Base-by-base conservation (phyloP, 2,329 filamentous ascomycete genomes). In the Colletotrichum nymphaeae region DNA sequence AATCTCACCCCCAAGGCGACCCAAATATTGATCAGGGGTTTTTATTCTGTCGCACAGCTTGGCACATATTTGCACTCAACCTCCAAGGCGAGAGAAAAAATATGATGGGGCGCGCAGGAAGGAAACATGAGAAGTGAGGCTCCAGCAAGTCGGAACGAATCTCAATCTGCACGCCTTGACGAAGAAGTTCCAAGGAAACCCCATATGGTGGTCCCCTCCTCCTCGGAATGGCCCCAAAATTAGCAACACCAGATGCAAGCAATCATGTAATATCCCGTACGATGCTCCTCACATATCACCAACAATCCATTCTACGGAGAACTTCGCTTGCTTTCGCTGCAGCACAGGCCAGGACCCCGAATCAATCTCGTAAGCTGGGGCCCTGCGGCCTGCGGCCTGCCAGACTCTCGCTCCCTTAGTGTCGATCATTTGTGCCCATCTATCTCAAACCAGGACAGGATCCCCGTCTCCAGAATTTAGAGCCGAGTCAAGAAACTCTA, bases 391-490 rank as follows among this genome's bases (percentile, higher is more conserved):
- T 30, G 30, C 30, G 30, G 32, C 16, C 42, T 49, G 42, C 16
- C 42, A 49, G 19, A 19, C 42, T 49, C 0, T 49, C 42, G 42
- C 42, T 49, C 19, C 7, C 32, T 42, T 42, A 26, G 35, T 37
- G 59, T 63, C 59, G 59, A 63, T 63, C 59, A 14, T 7, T n/a
- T 5, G 8, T 46, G 35, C 59, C 24, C 26, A 63, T 63, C 24
- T 42, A 63, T 49, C 59, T 46, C 59, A 63, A 63, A 63, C 59
- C 8, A 46, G 59, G 3, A 28, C 37, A 30, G 26, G 11, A 26
- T n/a, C 4, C 8, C 58, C 8, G 42, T 63, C 59, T 63, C 59
- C 59, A 63, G 59, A 63, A 63, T 63, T 49, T 63, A 63, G 19
- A 26, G 7, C 6, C 59, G 59, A 63, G 59, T 63, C 59, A 63